Evolutionary conservation across 331 rosid species (phyloP).

Genomic region (Quercus lobata): DNA sequence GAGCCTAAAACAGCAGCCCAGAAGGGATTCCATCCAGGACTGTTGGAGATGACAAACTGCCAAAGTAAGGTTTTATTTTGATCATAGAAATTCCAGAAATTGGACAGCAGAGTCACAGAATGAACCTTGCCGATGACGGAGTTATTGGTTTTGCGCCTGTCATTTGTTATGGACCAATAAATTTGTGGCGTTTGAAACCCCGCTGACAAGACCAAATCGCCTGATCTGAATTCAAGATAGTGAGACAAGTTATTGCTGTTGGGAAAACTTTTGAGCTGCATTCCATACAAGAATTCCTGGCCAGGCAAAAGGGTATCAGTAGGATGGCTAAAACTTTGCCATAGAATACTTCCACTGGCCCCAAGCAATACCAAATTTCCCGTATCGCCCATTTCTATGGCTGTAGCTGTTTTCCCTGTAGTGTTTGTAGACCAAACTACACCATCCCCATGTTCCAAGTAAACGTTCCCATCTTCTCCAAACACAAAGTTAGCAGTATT

Average conservation of each 20-base stretch:
- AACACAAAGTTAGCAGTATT: background rate
- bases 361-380: slow-evolving; percentile 2
- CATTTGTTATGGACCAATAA: slow-evolving; percentile 1
- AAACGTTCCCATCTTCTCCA: background rate
- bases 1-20: slow-evolving; percentile 4
- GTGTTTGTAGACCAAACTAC: slow-evolving; percentile 1
- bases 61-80: background rate
- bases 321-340: slow-evolving; percentile 8
- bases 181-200: background rate
- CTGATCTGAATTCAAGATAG: background rate
- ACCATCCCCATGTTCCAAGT: background rate
- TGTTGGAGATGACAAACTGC: background rate
- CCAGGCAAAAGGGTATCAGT: slow-evolving; percentile 1
- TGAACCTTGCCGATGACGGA: background rate
- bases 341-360: background rate
- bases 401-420: background rate
- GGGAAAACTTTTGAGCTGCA: slow-evolving; percentile 3
- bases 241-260: background rate
- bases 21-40: background rate
- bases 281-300: background rate
- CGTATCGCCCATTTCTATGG: background rate
- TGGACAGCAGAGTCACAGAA: background rate
- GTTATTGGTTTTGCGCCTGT: background rate
- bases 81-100: background rate
- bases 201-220: background rate